Evolutionary conservation across 2,329 filamentous ascomycete genomes (phyloP), one percentile per base, ranked within the genome.

Genomic region (Thielaviopsis euricoi): DNA sequence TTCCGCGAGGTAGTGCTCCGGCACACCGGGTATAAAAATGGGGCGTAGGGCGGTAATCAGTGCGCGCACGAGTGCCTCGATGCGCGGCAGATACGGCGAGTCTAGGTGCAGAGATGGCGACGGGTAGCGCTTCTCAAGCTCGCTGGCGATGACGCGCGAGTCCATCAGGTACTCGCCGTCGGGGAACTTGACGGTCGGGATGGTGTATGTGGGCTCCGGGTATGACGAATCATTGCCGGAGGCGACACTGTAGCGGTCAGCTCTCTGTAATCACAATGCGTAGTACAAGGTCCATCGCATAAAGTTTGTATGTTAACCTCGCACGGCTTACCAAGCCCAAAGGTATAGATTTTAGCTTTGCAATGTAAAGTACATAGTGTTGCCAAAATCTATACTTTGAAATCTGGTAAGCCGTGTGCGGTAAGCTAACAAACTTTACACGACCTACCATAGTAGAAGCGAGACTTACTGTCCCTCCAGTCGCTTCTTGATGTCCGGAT

Each of bases 131-230:
- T 74, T 69, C 64, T 88, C 83, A 37, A 89, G 72, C 19, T 72
- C 72, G 15, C 69, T 62, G 15, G 78, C 81, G 62, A 89, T 88
- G 50, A 70, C 69, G 61, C 69, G 71, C 1, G 81, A 85, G 65
- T 88, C 83, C 78, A 82, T 85, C 9, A 84, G 63, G 64, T 78
- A 82, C 0, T 66, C 76, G 19, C 78, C 80, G 53, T 82, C 75
- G 0, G 76, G 72, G 52, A 82, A 72, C 17, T 68, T 71, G 62
- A 84, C 71, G 1, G 78, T 71, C 0, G 83, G 83, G 57, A 76
- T 75, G 13, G 75, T 78, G 67, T 81, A 83, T 46, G 67, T 62
- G 29, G 65, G 65, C 40, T 68, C 67, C 1, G 33, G 15, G n/a
- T 58, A 54, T 21, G 19, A 10, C 7, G 52, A 13, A 9, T 33